phyloP scores from a whole-genome alignment of 108 stramenopile species.

The Epithemia pelagica region DNA sequence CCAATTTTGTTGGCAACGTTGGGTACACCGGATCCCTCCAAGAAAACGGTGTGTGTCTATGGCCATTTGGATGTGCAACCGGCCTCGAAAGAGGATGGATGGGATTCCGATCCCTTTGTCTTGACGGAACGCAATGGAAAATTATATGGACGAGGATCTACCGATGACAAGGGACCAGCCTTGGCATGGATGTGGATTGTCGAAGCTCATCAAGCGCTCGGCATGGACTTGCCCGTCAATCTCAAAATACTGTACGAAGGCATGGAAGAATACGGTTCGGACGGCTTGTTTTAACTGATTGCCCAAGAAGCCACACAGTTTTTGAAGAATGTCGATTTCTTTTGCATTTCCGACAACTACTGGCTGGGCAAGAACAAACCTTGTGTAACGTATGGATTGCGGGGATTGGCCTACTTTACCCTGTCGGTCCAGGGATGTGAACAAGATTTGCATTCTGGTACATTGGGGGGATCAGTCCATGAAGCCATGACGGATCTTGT shows the following conservation, averaged over 20 bases:
- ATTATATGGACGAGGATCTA: conserved; percentile 65
- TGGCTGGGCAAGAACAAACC: conserved; percentile 75
- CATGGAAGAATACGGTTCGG: conserved; percentile 80
- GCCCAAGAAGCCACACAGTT: conserved; percentile 51
- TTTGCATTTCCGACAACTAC: conserved; percentile 28
- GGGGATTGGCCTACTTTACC: conserved; percentile 74
- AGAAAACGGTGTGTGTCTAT: conserved; percentile 75
- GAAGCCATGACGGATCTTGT: conserved; percentile 81
- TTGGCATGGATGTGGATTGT: conserved; percentile 78
- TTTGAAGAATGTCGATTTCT: conserved; percentile 64
- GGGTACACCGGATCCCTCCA: conserved; percentile 29
- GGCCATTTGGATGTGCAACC: conserved; percentile 81
- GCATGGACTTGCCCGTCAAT: conserved; percentile 60
- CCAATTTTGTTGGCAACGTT: conserved; percentile 64
- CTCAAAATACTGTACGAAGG: conserved; percentile 76
- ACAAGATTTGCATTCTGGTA: conserved; percentile 78
- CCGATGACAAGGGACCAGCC: conserved; percentile 84
- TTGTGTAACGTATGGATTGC: conserved; percentile 76
- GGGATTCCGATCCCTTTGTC: conserved; percentile 77
- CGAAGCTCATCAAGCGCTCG: conserved; percentile 55
- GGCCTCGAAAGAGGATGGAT: conserved; percentile 63
- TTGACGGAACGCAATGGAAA: conserved; percentile 69
- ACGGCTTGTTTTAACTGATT: conserved; percentile 70
- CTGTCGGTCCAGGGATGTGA: conserved; percentile 55
- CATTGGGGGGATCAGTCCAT: conserved; percentile 71